A percentile compares a stretch with the other conserved stretches of the same genome.
Evolutionary conservation across 2,329 filamentous ascomycete species (phyloP).

Genomic region (Exophiala phaeomuriformis): DNA sequence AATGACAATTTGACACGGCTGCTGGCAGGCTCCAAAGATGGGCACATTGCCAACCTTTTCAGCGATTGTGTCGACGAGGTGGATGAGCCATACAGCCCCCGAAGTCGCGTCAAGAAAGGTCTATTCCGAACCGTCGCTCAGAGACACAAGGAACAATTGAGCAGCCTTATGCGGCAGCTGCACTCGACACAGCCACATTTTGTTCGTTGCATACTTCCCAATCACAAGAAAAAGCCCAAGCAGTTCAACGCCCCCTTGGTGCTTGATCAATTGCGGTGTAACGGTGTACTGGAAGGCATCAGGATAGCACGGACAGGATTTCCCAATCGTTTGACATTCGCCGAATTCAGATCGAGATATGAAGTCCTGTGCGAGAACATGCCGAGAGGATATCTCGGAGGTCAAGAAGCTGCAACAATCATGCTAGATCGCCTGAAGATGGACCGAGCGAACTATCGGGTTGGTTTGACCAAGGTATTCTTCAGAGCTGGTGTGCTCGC

Average conservation of each 20-base stretch:
- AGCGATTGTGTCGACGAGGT: constrained; percentile 77
- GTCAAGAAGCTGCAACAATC: constrained; percentile 72
- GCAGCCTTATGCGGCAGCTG: constrained; percentile 87
- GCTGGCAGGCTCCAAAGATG: constrained; percentile 71
- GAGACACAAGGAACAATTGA: constrained; percentile 94
- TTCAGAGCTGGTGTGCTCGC: constrained; percentile 94
- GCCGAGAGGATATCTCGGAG: constrained; percentile 84
- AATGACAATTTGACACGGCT: constrained; percentile 95
- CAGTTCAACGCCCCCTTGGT: constrained; percentile 88
- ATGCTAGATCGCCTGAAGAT: constrained; percentile 86
- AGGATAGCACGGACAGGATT: constrained; percentile 95
- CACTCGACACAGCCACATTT: constrained; percentile 97
- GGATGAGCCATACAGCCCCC: constrained; percentile 60
- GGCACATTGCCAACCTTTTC: constrained; percentile 78
- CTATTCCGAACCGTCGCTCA: constrained; percentile 95
- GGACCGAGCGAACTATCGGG: constrained; percentile 79
- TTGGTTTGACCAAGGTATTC: constrained; percentile 95
- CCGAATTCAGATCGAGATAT: constrained; percentile 91
- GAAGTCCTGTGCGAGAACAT: constrained; percentile 86
- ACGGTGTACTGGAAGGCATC: constrained; percentile 98
- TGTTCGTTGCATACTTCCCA: constrained; percentile 93
- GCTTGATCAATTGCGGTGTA: constrained; percentile 92
- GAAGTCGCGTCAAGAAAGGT: constrained; percentile 88
- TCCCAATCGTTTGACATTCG: constrained; percentile 83
- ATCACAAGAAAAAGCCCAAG: constrained; percentile 95